Evolutionary conservation across 2,329 filamentous ascomycete species (phyloP), one percentile per base, ranked within the genome.

Genomic region (Fusarium hostae): DNA sequence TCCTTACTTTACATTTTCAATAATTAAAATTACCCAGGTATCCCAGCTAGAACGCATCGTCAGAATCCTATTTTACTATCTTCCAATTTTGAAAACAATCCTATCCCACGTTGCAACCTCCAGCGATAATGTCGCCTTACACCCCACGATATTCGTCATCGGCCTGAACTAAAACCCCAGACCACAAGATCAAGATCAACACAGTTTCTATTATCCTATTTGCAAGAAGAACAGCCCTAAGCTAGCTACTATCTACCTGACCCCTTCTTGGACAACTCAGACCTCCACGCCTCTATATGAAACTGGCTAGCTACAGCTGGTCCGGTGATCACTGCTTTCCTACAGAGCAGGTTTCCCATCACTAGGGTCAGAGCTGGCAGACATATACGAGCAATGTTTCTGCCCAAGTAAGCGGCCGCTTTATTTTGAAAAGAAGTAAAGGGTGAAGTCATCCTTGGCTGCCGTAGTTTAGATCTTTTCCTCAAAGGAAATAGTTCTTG

Each of bases 131-230:
- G 72, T 73, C 75, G 74, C 56, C 74, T 77, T 77, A 51, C 44
- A 55, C 68, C 67, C 74, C 74, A 75, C 62, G 63, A 65, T 70
- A 73, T 76, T 77, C 75, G 75, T 74, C 75, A 77, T 75, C 74
- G 43, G 35, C 57, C 50, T 67, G 63, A 64, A 39, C 54, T 62
- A 32, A 60, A 30, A 63, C 52, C 52, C 54, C 55, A 59, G 66
- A 61, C 70, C 70, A 74, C 60, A 70, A 55, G 62, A 67, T 59
- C 56, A 56, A 58, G 51, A 60, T 44, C 52, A 37, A 39, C 51
- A 28, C 41, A 41, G 37, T 62, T 44, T 28, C 56, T 44, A 35
- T 20, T 43, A 24, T 59, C 54, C 41, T 63, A 74, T 75, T 76
- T 66, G 74, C 52, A 64, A 54, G 34, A 32, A 32, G 45, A 52